phyloP scores from a whole-genome alignment of 352 stramenopile species.

The Phytopythium chamaehyphon region DNA sequence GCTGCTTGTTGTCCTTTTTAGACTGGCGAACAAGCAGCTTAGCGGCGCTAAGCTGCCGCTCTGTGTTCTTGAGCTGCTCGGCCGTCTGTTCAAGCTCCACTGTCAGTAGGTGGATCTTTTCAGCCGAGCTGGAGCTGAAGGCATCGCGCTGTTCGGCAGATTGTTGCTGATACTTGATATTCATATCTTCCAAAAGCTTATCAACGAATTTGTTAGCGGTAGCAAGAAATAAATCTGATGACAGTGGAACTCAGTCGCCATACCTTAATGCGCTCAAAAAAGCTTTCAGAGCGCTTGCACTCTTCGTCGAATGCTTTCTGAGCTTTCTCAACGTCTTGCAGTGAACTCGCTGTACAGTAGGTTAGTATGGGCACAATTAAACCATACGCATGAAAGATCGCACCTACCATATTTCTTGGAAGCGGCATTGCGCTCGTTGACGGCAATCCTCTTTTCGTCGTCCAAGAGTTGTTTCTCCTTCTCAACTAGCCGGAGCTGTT shows the following conservation, averaged over 20 bases:
- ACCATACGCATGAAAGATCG: too few species aligned
- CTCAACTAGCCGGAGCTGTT: conserved; percentile 47
- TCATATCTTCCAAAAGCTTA: conserved; percentile 41
- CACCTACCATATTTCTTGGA: conserved; percentile 32
- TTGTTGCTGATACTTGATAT: conserved; percentile 31
- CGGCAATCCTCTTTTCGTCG: conserved; percentile 23
- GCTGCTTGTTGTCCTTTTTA: conserved; percentile 70
- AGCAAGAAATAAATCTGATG: too few species aligned
- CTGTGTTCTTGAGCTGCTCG: conserved; percentile 38
- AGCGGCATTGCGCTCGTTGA: conserved; percentile 13
- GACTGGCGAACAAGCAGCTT: conserved; percentile 62
- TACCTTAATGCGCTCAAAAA: conserved; percentile 1
- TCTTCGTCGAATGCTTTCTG: conserved; percentile 10
- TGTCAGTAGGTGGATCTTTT: conserved; percentile 34
- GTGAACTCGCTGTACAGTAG: neutral
- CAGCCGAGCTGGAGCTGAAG: conserved; percentile 13
- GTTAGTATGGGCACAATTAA: too few species aligned
- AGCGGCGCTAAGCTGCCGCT: conserved; percentile 60
- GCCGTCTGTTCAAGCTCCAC: conserved; percentile 39
- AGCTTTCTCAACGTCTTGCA: neutral
- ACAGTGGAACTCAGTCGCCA: neutral
- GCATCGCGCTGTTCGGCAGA: conserved; percentile 32
- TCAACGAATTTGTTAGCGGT: neutral
- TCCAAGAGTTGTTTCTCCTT: conserved; percentile 48
- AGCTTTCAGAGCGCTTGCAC: conserved; percentile 1